These are phyloP conservation scores for Sporisorium scitamineum DNA, from an alignment of 1,284 basidiomycete species.

Conservation along the genomic window DNA sequence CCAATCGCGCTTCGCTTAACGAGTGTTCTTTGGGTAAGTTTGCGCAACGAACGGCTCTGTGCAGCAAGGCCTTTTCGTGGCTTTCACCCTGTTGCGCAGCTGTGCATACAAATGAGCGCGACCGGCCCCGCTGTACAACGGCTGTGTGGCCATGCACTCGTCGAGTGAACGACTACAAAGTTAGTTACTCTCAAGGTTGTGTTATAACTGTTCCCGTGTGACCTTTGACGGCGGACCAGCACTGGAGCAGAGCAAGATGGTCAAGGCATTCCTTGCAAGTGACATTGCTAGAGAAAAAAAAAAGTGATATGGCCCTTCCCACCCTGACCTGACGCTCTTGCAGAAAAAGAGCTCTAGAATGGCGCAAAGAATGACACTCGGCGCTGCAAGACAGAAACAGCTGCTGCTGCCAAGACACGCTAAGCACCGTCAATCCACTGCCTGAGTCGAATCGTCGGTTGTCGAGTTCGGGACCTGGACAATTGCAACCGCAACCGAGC, in stretches of 20 bases:
- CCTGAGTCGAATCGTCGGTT: constrained; percentile 8
- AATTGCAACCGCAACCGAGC: neutral
- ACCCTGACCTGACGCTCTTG: neutral
- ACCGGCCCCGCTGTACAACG: too few relatives aligned
- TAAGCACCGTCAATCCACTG: neutral
- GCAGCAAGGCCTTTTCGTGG: too few relatives aligned
- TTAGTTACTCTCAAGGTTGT: too few relatives aligned
- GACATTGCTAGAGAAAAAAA: neutral
- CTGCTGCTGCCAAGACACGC: neutral
- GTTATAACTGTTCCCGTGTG: too few relatives aligned
- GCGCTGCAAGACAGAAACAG: neutral
- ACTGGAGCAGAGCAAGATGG: neutral
- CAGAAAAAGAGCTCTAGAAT: too few relatives aligned
- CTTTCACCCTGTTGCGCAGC: too few relatives aligned
- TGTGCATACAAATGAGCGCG: too few relatives aligned
- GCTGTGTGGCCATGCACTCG: too few relatives aligned
- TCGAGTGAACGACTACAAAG: too few relatives aligned
- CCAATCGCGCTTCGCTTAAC: neutral
- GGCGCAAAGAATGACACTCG: constrained; percentile 4
- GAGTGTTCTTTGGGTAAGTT: neutral
- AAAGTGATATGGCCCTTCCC: neutral
- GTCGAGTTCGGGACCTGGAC: neutral
- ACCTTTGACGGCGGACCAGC: too few relatives aligned
- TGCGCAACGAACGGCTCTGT: too few relatives aligned
- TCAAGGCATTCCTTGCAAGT: neutral